phyloP scores from a whole-genome alignment of 169 alveolate genomes.

The Perkinsus marinus region DNA sequence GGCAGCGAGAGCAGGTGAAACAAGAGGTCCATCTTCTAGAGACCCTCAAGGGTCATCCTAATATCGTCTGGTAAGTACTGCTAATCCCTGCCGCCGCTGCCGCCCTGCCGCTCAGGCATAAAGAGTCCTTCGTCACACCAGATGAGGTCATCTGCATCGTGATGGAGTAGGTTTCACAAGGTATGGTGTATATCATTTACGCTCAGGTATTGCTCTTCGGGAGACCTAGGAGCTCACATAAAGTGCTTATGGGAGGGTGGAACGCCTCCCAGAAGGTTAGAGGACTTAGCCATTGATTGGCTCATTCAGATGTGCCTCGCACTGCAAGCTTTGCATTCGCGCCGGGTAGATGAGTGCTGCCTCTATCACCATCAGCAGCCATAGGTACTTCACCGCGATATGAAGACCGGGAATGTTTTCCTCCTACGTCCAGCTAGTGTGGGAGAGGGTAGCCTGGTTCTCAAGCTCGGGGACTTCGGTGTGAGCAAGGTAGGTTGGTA shows the following conservation, averaged over 20 bases:
- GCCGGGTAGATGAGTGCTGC: background rate
- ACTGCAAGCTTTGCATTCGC: background rate
- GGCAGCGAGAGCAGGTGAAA: background rate
- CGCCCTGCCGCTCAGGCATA: background rate
- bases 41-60: background rate
- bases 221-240: background rate
- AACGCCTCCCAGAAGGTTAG: background rate
- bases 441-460: slow-evolving; percentile 31
- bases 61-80: background rate
- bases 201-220: background rate
- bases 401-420: slow-evolving; percentile 73
- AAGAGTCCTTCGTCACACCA: background rate
- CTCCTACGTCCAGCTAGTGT: slow-evolving; percentile 29
- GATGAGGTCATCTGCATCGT: background rate
- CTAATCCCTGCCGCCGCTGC: background rate
- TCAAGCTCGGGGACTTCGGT: slow-evolving; percentile 81
- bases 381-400: slow-evolving; percentile 70
- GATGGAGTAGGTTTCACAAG: background rate
- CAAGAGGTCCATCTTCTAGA: background rate
- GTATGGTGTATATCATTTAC: background rate
- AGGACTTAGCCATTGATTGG: background rate
- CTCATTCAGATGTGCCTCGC: slow-evolving; percentile 3
- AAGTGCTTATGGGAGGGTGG: background rate
- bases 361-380: background rate
- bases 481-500: slow-evolving; percentile 44